Conservation (phyloP, 176 grass and related monocot species). For the Musa troglodytarum region DNA sequence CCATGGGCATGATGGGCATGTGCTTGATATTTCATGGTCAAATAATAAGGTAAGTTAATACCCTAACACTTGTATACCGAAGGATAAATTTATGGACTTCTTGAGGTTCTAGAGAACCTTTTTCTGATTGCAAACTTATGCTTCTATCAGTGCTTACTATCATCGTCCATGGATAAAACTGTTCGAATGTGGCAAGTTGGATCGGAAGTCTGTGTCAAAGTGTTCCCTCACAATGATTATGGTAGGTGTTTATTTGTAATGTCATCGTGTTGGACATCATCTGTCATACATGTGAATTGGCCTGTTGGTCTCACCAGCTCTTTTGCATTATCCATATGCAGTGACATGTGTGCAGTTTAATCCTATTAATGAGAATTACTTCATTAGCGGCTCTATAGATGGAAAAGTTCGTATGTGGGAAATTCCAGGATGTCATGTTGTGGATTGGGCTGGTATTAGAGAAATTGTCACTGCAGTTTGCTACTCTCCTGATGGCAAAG, state of each 20-base stretch:
- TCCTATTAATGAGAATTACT: constrained; percentile 57
- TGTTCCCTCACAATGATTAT: constrained; percentile 70
- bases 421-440: constrained; percentile 49
- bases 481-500: constrained; percentile 24
- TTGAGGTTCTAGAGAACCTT: constrained; percentile 10
- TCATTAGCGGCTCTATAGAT: constrained; percentile 76
- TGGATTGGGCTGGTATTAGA: constrained; percentile 56
- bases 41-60: constrained; percentile 51
- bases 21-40: constrained; percentile 92
- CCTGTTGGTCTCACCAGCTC: neutral
- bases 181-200: constrained; percentile 74
- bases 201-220: constrained; percentile 52
- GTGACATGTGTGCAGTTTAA: constrained; percentile 88
- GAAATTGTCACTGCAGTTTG: constrained; percentile 85
- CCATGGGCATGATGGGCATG: constrained; percentile 45
- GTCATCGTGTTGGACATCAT: neutral
- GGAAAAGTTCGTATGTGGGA: constrained; percentile 84
- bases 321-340: constrained; percentile 31
- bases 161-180: constrained; percentile 83
- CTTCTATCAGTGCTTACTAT: constrained; percentile 50
- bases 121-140: neutral
- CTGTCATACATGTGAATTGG: constrained; percentile 5
- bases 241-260: constrained; percentile 31
- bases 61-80: neutral
- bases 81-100: no score